phyloP scores from a whole-genome alignment of 2,329 filamentous ascomycete species.

The Gliomastix tumulicola region DNA sequence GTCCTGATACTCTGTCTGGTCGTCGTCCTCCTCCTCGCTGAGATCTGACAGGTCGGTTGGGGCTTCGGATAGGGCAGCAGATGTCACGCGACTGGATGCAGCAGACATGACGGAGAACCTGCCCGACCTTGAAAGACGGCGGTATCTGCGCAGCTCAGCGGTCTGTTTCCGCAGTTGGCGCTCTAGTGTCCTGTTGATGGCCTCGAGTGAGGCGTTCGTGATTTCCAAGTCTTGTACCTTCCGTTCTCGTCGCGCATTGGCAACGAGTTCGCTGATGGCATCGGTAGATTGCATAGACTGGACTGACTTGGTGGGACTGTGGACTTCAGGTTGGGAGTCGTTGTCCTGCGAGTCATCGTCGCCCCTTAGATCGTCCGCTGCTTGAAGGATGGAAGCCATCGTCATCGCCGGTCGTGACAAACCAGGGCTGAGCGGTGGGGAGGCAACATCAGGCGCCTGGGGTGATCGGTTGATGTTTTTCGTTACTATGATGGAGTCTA shows the following conservation, averaged over 20 bases:
- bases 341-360: constrained; percentile 17
- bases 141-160: constrained; percentile 76
- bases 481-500: constrained; percentile 26
- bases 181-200: constrained; percentile 91
- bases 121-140: constrained; percentile 77
- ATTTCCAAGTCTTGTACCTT: constrained; percentile 97
- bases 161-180: constrained; percentile 88
- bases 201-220: constrained; percentile 87
- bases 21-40: constrained; percentile 36
- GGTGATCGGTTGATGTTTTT: constrained; percentile 12
- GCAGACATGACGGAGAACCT: constrained; percentile 52
- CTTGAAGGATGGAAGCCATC: constrained; percentile 49
- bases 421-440: constrained; percentile 25
- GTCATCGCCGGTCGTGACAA: constrained; percentile 29
- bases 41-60: constrained; percentile 42
- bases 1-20: constrained; percentile 32
- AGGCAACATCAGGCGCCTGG: constrained; percentile 19
- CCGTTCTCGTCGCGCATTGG: constrained; percentile 83
- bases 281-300: constrained; percentile 49
- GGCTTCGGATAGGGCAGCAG: constrained; percentile 32
- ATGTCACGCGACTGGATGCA: constrained; percentile 35
- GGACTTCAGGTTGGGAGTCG: constrained; percentile 22
- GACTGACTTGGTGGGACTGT: constrained; percentile 52
- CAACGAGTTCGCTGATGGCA: constrained; percentile 67
- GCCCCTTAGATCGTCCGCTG: constrained; percentile 41